Percentiles rank a stretch among this genome's conserved stretches.
Evolutionary conservation across 163 green algal genomes (phyloP).

Genomic region (Chlamydomonas reinhardtii): DNA sequence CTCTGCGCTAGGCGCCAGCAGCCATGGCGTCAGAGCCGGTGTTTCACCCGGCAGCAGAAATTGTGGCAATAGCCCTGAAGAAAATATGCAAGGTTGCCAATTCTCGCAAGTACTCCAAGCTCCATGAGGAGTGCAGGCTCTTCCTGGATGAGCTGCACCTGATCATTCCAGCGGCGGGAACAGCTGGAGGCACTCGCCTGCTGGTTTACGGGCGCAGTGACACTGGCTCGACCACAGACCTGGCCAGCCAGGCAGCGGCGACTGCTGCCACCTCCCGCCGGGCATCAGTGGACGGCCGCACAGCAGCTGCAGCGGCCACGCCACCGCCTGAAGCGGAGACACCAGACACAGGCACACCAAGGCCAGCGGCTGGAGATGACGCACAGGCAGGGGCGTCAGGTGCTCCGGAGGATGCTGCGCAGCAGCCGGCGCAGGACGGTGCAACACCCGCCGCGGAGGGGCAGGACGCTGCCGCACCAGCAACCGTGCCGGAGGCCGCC

Average conservation of each 20-base stretch:
- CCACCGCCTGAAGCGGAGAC: too few species aligned
- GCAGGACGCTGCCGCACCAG: too few species aligned
- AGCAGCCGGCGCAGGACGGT: too few species aligned
- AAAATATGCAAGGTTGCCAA: conserved; percentile 61
- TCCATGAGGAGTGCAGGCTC: conserved; percentile 50
- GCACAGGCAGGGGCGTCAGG: too few species aligned
- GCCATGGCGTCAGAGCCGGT: not conserved
- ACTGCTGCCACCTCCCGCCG: not conserved
- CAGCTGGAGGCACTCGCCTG: conserved; percentile 21
- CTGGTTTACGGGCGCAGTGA: conserved; percentile 28
- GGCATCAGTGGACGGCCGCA: conserved; percentile 10
- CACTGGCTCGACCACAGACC: conserved; percentile 11
- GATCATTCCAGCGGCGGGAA: conserved; percentile 47
- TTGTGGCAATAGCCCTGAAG: conserved; percentile 59
- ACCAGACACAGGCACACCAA: too few species aligned
- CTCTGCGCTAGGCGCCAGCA: too few species aligned
- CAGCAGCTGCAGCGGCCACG: not conserved
- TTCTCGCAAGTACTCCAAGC: conserved; percentile 46
- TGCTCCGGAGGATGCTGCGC: too few species aligned
- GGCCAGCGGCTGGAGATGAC: too few species aligned
- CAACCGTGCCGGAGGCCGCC: too few species aligned
- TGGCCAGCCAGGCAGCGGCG: not conserved
- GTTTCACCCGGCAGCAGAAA: conserved; percentile 60
- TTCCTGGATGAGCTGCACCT: conserved; percentile 58
- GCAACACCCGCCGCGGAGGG: too few species aligned